Conservation (phyloP, 1,139 yeast genomes). For the Saccharomyces pastorianus region DNA sequence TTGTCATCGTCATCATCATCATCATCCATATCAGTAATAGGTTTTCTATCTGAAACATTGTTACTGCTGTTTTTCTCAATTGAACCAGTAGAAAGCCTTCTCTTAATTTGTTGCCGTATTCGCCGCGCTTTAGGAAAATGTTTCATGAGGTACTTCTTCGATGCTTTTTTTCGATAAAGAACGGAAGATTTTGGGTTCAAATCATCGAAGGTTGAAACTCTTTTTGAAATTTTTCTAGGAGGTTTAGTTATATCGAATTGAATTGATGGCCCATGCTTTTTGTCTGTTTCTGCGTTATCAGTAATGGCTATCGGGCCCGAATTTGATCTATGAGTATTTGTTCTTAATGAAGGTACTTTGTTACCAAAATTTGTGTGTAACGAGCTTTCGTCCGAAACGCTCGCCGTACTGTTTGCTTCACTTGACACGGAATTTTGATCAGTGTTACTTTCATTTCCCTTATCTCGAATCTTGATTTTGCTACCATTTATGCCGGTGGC, state of each 20-base stretch:
- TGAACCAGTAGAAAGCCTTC: constrained; percentile 16
- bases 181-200: background rate
- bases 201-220: background rate
- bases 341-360: background rate
- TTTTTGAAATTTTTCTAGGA: constrained; percentile 12
- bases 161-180: constrained; percentile 6
- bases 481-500: background rate
- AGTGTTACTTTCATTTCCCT: background rate
- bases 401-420: background rate
- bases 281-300: background rate
- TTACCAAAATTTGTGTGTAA: background rate
- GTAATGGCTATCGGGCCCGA: background rate
- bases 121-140: constrained; percentile 18
- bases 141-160: constrained; percentile 11
- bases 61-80: constrained; percentile 3
- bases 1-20: constrained; percentile 21
- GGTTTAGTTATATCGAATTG: constrained; percentile 24
- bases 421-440: background rate
- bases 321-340: background rate
- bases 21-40: constrained; percentile 5
- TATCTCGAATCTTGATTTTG: background rate
- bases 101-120: constrained; percentile 15
- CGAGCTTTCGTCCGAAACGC: background rate
- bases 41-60: background rate
- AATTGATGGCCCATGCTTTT: constrained; percentile 16